Percentiles rank a stretch among this genome's conserved stretches.
phyloP scores from a whole-genome alignment of 805 yeast species.

The fission yeast (Schizosaccharomyces pombe) region ASM294v3 CU329670.1:3433001-3433500 shows the following conservation, averaged over 20 bases:
- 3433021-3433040: conserved; percentile 73
- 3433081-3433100: conserved; percentile 55
- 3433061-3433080: conserved; percentile 56
- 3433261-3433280: conserved; percentile 88
- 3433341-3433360: conserved; percentile 37
- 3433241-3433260: conserved; percentile 83
- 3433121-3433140: conserved; percentile 57
- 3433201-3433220: conserved; percentile 77
- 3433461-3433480: conserved; percentile 96
- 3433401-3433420: conserved; percentile 58
- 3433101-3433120: conserved; percentile 53
- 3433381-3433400: conserved; percentile 38
- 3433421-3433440: conserved; percentile 65
- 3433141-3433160: conserved; percentile 46
- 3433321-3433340: conserved; percentile 24
- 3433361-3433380: conserved; percentile 50
- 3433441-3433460: conserved; percentile 70
- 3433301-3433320: conserved; percentile 45
- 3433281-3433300: conserved; percentile 46
- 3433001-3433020: conserved; percentile 52
- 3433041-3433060: conserved; percentile 72
- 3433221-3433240: conserved; percentile 85
- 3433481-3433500: conserved; percentile 85
- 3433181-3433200: conserved; percentile 47
- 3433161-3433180: conserved; percentile 18